Base-by-base conservation (phyloP, 768 basidiomycete species). In the Mycena crocata region DNA sequence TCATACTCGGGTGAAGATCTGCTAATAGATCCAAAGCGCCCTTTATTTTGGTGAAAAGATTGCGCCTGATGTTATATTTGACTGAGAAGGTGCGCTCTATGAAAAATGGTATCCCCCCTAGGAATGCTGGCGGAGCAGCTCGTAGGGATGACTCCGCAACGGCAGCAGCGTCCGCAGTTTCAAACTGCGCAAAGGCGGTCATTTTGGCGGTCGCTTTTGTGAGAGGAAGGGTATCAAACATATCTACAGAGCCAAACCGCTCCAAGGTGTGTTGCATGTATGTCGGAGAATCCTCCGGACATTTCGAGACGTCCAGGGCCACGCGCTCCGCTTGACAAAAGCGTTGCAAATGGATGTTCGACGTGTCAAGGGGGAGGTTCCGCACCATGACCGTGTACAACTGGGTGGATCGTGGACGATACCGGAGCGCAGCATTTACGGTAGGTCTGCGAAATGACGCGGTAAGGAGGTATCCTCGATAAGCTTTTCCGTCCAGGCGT, bases 271-370 rank as follows among this genome's bases (percentile, higher is more conserved):
- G 59, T n/a, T 77, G 79, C 49, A 88, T 76, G 10, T 64, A 45
- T 19, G 77, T 74, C 17, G 74, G 62, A 6, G 81, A 76, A 17
- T 73, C 74, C 17, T 66, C 70, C 15, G 49, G 49, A 30, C 56
- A 66, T 9, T 42, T 49, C 12, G 64, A 50, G 6, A 21, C 40
- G 17, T 80, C 74, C 67, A 87, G 72, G 13, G 75, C 75, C 30
- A 74, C 69, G 55, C 74, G 76, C 0, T 87, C 82, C 13, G 82
- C 78, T 4, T 35, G 26, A 39, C 61, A 62, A 39, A 80, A 81
- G 85, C 86, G 87, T 30, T 74, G 77, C 6, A 89, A 56, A 63
- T 80, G 83, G 59, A 86, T 73, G 62, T 76, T 75, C 66, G 24
- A 81, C 80, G 14, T 67, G 51, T 40, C 72, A 59, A 32, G 76